Evolutionary conservation across 805 yeast species (phyloP).

Genomic region (Limtongia smithiae): DNA sequence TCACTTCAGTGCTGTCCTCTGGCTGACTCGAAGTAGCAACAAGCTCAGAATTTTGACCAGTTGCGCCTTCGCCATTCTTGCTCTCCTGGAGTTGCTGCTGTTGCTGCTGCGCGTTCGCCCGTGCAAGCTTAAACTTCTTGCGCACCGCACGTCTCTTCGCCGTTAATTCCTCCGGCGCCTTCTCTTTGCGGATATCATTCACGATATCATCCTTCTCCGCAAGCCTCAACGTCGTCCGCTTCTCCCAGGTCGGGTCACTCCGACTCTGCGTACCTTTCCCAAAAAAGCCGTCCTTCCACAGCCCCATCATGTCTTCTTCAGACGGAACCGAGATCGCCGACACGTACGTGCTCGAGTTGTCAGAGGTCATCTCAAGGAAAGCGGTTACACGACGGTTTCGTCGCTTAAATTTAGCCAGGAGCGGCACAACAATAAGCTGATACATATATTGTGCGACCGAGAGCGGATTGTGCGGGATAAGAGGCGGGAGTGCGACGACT

Average conservation of each 20-base stretch:
- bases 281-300: constrained; percentile 87
- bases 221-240: constrained; percentile 58
- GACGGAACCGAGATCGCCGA: constrained; percentile 38
- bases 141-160: constrained; percentile 67
- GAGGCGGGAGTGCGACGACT: constrained; percentile 38
- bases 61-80: neutral
- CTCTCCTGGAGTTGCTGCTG: neutral
- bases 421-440: constrained; percentile 7
- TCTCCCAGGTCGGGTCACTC: constrained; percentile 87
- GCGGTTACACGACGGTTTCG: constrained; percentile 19
- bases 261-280: constrained; percentile 89
- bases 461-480: constrained; percentile 63
- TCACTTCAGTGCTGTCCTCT: constrained; percentile 36
- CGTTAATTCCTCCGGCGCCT: constrained; percentile 74
- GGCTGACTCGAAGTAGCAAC: constrained; percentile 11
- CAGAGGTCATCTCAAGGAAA: constrained; percentile 22
- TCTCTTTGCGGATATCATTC: constrained; percentile 36
- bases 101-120: constrained; percentile 55
- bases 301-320: constrained; percentile 46
- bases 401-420: constrained; percentile 4
- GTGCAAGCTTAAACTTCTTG: constrained; percentile 61
- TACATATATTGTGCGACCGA: constrained; percentile 53
- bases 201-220: constrained; percentile 35
- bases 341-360: constrained; percentile 21
- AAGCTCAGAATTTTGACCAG: neutral